Percentiles rank a stretch among this genome's conserved stretches.
phyloP scores from a whole-genome alignment of 257 asterid genomes.

The Jasminum sambac region DNA sequence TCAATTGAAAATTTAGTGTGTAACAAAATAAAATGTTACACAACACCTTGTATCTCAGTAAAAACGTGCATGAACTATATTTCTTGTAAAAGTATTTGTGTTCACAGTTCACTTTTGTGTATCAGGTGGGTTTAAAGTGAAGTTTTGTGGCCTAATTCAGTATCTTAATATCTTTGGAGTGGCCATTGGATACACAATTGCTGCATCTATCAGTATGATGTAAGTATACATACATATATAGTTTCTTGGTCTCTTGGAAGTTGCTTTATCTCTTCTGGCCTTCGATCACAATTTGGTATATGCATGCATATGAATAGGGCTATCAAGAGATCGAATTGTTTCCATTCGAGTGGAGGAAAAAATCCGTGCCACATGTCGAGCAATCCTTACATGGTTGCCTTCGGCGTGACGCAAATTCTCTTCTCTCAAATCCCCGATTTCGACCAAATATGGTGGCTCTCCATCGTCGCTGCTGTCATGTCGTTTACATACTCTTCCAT shows the following conservation, averaged over 20 bases:
- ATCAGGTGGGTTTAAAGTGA: slow-evolving; percentile 50
- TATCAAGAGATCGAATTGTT: slow-evolving; percentile 52
- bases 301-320: slow-evolving; percentile 35
- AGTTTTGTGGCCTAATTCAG: slow-evolving; percentile 48
- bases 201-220: slow-evolving; percentile 63
- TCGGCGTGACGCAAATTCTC: slow-evolving; percentile 46
- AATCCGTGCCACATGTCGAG: slow-evolving; percentile 55
- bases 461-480: slow-evolving; percentile 52
- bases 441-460: slow-evolving; percentile 57
- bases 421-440: slow-evolving; percentile 62
- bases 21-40: too few relatives aligned
- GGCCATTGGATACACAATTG: slow-evolving; percentile 57
- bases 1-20: too few relatives aligned
- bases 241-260: neutral
- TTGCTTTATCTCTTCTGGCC: neutral
- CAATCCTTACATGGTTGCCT: slow-evolving; percentile 57
- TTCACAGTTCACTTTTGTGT: neutral
- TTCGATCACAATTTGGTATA: neutral
- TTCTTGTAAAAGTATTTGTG: slow-evolving; percentile 1
- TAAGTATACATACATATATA: slow-evolving; percentile 28
- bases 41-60: too few relatives aligned
- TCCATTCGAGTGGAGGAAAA: slow-evolving; percentile 45
- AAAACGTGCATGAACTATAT: too few relatives aligned
- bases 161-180: slow-evolving; percentile 51
- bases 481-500: slow-evolving; percentile 55